Evolutionary conservation across 371 early-diverging fungal species (phyloP), one percentile per base, ranked within the genome.

Genomic region (Capillidium rhysosporum): DNA sequence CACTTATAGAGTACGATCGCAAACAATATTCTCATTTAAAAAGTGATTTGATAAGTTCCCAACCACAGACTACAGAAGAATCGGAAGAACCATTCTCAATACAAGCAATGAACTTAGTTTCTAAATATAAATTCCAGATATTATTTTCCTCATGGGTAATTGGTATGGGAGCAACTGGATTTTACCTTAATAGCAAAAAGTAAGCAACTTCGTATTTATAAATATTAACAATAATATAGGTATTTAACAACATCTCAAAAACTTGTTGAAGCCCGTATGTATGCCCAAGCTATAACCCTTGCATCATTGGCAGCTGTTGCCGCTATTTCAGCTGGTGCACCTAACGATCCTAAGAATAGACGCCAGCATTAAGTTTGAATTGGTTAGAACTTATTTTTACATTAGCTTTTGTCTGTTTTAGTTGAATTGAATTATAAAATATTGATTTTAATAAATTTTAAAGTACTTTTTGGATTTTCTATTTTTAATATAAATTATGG

Each of bases 241-340:
- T 76, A 74, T 24, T 64, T 81, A 54, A 68, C 77, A 0, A 65
- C 67, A 12, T 70, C 77, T 39, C 82, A 83, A 61, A 81, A 80
- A 59, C 49, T 78, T 0, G 84, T 83, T 4, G 79, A 83, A 59
- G 80, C 84, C 1, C 74, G 84, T 64, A 80, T 83, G 80, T 80
- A 52, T 39, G 55, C 61, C n/a, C 61, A 61, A 52, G 61, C 55
- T 21, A 53, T 61, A 21, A 61, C 61, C 16, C 39, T 61, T 21
- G 49, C 44, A 16, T 46, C 57, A 34, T 24, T 61, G 12, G 39
- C 45, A 18, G 61, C 56, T n/a, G 25, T 49, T n/a, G 61, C 61
- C 14, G 48, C 47, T 30, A 2, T 61, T 23, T 57, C 58, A 20
- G 10, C 52, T 18, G 51, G 51, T 7, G 34, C 34, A 4, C 34